A percentile compares a stretch with the other conserved stretches of the same genome.
Evolutionary conservation across 2,329 filamentous ascomycete species (phyloP).

Genomic region (Juglanconis sp.): DNA sequence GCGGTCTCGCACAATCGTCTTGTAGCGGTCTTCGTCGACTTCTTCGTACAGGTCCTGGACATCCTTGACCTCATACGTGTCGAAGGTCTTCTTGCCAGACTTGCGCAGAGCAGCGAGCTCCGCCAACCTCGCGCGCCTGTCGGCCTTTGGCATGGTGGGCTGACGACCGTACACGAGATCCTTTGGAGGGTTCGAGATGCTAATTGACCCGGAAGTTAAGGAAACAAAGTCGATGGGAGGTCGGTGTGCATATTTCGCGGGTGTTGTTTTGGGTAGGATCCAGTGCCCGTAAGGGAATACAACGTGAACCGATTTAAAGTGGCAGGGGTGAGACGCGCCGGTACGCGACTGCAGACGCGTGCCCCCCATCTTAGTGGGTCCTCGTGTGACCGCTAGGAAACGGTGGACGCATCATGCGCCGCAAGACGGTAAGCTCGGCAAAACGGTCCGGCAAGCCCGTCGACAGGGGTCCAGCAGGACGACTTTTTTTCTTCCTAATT

Average conservation of each 20-base stretch:
- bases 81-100: slow-evolving; percentile 86
- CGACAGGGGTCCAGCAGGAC: not conserved
- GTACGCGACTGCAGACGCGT: slow-evolving; percentile 9
- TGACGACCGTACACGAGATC: not conserved
- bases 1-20: slow-evolving; percentile 86
- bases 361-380: not conserved
- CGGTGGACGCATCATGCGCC: too few species aligned
- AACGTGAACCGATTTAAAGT: slow-evolving; percentile 14
- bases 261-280: slow-evolving; percentile 1
- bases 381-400: not conserved
- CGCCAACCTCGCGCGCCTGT: slow-evolving; percentile 57
- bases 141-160: slow-evolving; percentile 40
- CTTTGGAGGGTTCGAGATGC: not conserved
- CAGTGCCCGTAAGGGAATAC: not conserved
- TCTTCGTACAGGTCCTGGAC: slow-evolving; percentile 88
- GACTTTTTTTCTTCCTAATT: slow-evolving; percentile 1
- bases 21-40: slow-evolving; percentile 95
- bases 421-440: too few species aligned
- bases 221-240: not conserved
- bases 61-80: slow-evolving; percentile 82
- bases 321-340: slow-evolving; percentile 16
- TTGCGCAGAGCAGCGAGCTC: slow-evolving; percentile 81
- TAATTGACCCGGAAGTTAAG: slow-evolving; percentile 1
- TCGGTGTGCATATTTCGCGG: slow-evolving; percentile 6
- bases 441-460: not conserved